Base-by-base conservation (phyloP, 2,329 filamentous ascomycete genomes). In the Trichoderma sp. region DNA sequence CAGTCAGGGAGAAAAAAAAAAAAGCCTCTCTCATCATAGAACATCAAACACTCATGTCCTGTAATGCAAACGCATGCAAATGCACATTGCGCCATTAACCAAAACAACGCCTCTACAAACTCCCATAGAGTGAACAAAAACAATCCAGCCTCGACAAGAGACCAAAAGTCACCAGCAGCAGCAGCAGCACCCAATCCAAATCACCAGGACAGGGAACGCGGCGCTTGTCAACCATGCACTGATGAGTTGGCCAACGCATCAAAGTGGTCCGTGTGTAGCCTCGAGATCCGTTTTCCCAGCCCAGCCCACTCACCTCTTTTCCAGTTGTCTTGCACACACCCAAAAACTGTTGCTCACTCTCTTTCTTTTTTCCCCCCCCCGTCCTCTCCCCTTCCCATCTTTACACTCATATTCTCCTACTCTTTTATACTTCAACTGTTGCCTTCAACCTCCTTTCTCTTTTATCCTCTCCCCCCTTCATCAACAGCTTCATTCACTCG, bases 211-310 rank as follows among this genome's bases (percentile, higher is more conserved):
- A 69, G 67, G 69, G 68, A 66, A 67, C 30, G 41, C 65, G 71
- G 72, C 71, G 71, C 72, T 73, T 74, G 74, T 71, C 71, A 72
- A 65, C 74, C 34, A 30, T 88, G 76, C 76, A 78, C 69, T 74
- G 74, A 76, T 78, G 76, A 76, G 76, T 74, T 78, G 76, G 75
- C 76, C 75, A 78, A 77, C 75, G 74, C 76, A 77, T 76, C 75
- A 76, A 39, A 75, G 75, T 78, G 77, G 75, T 74, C 75, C 77
- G 74, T 77, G 75, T 76, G 74, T 76, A 77, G 75, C 75, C 72
- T 70, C 71, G 67, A 69, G 66, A 70, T 60, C 68, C 64, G 63
- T 67, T 39, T 39, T 39, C 34, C 34, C 60, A 63, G 34, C 58
- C 58, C 58, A 61, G 30, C 34, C 34, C 59, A 59, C 56, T n/a